Evolutionary conservation across 257 asterid genomes (phyloP), one percentile per base, ranked within the genome.

Genomic region (Paraleonurus japonicus): DNA sequence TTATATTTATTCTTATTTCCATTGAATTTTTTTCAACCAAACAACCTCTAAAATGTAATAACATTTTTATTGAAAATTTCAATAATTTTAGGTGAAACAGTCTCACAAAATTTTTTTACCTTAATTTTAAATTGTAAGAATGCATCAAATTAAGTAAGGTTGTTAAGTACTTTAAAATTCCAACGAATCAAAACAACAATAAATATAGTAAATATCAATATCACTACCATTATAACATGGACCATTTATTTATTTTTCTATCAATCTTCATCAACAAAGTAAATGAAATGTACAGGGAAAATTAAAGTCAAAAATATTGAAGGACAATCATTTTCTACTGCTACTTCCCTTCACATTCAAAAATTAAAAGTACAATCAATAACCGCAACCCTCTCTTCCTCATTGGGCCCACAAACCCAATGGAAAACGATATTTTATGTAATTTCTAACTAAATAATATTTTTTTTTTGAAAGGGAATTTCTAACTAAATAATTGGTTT

Each of bases 211-310:
- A 5, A 53, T 2, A 45, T 4, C 15, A 13, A 45, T 7, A 53
- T n/a, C 5, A 47, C 16, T 5, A 12, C 5, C 22, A n/a, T 1
- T 47, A 57, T 19, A 30, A 11, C 9, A 19, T 17, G 79, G 60
- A 60, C 79, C 69, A 45, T 54, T n/a, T 37, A 67, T 47, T 75
- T 35, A 74, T 41, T 66, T 74, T 50, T 58, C 57, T 17, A 51
- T 13, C 35, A 55, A 65, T 57, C 20, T 15, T 1, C 22, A 65
- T 43, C 7, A 58, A 12, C 54, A 43, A 7, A 65, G 57, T 47
- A 67, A 59, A 58, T 58, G 55, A 30, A 65, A 45, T 58, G 69
- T 66, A 57, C 61, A 57, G 47, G 39, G 19, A 22, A 13, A 67
- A 58, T 27, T 35, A 54, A 64, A 50, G 57, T 12, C 7, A 64